Base-by-base conservation (phyloP, 2,329 filamentous ascomycete species). In the Sporothrix dimorphospora region DNA sequence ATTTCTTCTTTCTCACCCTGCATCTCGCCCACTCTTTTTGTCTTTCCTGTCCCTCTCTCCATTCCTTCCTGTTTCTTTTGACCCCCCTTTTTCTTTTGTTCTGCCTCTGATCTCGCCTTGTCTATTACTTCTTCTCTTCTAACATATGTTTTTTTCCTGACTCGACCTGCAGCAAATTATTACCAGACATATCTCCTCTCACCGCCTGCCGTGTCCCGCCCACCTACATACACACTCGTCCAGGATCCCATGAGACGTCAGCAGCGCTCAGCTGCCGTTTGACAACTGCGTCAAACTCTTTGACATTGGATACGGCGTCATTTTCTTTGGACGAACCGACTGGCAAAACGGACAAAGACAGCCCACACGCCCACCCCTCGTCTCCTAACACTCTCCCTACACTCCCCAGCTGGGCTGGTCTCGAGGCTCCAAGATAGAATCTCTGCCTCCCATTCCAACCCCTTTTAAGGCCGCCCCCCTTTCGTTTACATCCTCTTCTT, bases 131-230 rank as follows among this genome's bases (percentile, higher is more conserved):
- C 42, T 51, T 38, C 47, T 42, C 4, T 70, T 40, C 27, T 16
- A 19, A 5, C 24, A 42, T 16, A 34, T n/a, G n/a, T 5, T 4
- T 16, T 38, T 61, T 70, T 38, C 45, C 45, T 65, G 55, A 63
- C 55, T 69, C 51, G 24, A 55, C 21, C 34, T 40, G 38, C 67
- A 57, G 67, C 30, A 16, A 14, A 49, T 1, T 16, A 49, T 19
- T 65, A 42, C 30, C 42, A 34, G 34, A 42, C 45, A 34, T 53
- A 53, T 27, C 45, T 27, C 34, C 57, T n/a, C 34, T 71, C 69
- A 65, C 47, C 69, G 57, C 59, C 69, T 53, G 45, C 69, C 53
- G 69, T 42, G 59, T 65, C 65, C 42, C 16, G 45, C 42, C 45
- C 21, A 14, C 21, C 38, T 45, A 24, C 38, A 65, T 27, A 66